Base-by-base conservation (phyloP, 192 early-diverging fungal genomes). In the Coemansia sp. region DNA sequence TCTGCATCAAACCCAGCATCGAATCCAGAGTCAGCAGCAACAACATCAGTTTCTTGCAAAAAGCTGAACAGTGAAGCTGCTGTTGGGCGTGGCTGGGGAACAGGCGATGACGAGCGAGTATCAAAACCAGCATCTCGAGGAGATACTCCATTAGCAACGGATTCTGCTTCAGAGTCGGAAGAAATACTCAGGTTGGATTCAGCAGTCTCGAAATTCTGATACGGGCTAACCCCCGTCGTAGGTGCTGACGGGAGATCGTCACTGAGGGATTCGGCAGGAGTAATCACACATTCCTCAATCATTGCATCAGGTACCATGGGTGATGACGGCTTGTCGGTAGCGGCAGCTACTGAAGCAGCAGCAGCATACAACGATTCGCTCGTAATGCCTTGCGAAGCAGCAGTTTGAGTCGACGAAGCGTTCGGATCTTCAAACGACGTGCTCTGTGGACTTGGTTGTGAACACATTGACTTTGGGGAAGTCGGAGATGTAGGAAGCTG, bases 351-450 rank as follows among this genome's bases (percentile, higher is more conserved):
- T 17, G 47, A n/a, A 4, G 23, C 47, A 24, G 47, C 47, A 2
- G n/a, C 50, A 27, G 15, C 33, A 40, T 17, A 17, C n/a, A 19
- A 12, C 23, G 37, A 4, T 38, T 37, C 38, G 8, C 38, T 38
- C 19, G 38, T 33, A 18, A 5, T 49, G 22, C 17, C 12, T 24
- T 44, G 34, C 1, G 34, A 5, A 8, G 9, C 34, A 37, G 34
- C 34, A 37, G 34, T 1, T 37, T 52, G 63, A 34, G 67, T 57
- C 45, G 67, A 58, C 17, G 62, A 61, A 2, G 58, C 61, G 5
- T 53, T 70, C 13, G 59, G 61, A 24, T 62, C 69, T 19, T 78
- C 69, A 57, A 78, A 78, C 4, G 74, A 57, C 9, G 69, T 77
- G 73, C 73, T 77, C 5, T 68, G 62, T 0, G 73, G 73, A 21